Evolutionary conservation across 2,329 filamentous ascomycete genomes (phyloP).

Genomic region (Penicillium brasilianum): DNA sequence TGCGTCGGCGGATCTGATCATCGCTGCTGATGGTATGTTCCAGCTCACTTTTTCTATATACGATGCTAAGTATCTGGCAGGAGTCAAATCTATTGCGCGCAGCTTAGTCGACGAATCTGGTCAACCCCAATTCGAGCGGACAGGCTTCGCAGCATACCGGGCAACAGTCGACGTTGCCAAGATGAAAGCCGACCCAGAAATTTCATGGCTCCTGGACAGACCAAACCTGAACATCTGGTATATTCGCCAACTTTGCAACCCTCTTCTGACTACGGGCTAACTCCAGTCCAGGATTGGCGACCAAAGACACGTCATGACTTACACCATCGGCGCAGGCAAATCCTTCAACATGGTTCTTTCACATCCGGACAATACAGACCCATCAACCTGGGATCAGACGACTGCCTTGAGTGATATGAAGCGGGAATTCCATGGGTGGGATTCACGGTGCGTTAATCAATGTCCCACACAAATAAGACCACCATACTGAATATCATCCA

Average conservation of each 20-base stretch:
- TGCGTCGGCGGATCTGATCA: slow-evolving; percentile 22
- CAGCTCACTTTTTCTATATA: too few species aligned
- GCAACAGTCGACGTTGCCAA: slow-evolving; percentile 47
- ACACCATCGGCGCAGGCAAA: slow-evolving; percentile 48
- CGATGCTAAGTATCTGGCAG: slow-evolving; percentile 12
- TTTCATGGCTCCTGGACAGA: slow-evolving; percentile 46
- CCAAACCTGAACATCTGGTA: slow-evolving; percentile 49
- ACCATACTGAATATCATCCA: neutral
- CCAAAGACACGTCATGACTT: slow-evolving; percentile 51
- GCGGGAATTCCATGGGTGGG: slow-evolving; percentile 29
- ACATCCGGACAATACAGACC: slow-evolving; percentile 46
- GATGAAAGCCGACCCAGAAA: slow-evolving; percentile 44
- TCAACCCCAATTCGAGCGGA: neutral
- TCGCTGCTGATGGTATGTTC: slow-evolving; percentile 30
- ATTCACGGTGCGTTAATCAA: slow-evolving; percentile 19
- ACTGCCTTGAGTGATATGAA: slow-evolving; percentile 41
- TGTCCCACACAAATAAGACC: neutral
- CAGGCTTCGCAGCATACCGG: slow-evolving; percentile 51
- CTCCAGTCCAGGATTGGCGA: slow-evolving; percentile 28
- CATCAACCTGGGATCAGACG: slow-evolving; percentile 16
- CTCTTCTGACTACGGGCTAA: neutral
- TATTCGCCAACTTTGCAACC: neutral
- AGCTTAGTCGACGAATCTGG: neutral
- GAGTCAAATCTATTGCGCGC: slow-evolving; percentile 30
- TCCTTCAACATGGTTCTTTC: slow-evolving; percentile 56